A percentile compares a stretch with the other conserved stretches of the same genome.
phyloP scores from a whole-genome alignment of 495 filamentous ascomycete genomes.

The Talaromyces borbonicus region DNA sequence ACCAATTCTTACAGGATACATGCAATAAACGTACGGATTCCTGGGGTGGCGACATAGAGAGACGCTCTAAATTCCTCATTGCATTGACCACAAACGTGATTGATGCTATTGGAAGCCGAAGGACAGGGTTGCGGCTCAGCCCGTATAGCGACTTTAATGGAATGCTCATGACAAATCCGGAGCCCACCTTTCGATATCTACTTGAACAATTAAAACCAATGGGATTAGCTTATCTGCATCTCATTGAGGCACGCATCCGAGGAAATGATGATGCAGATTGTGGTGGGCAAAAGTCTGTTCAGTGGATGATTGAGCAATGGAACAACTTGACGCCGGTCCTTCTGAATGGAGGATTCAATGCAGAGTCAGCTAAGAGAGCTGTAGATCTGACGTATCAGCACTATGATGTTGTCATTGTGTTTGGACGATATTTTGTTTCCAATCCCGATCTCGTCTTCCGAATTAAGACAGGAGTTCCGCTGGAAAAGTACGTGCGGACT shows the following conservation, averaged over 20 bases:
- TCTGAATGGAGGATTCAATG: slow-evolving; percentile 47
- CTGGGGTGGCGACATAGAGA: slow-evolving; percentile 64
- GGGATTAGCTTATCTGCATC: slow-evolving; percentile 53
- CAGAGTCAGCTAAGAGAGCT: slow-evolving; percentile 34
- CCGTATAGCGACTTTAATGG: slow-evolving; percentile 58
- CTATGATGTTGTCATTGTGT: slow-evolving; percentile 33
- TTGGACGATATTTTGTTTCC: slow-evolving; percentile 57
- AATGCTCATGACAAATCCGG: slow-evolving; percentile 55
- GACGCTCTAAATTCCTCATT: slow-evolving; percentile 53
- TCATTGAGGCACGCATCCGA: slow-evolving; percentile 39
- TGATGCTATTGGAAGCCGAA: slow-evolving; percentile 52
- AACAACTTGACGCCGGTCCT: slow-evolving; percentile 35
- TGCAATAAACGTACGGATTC: slow-evolving; percentile 53
- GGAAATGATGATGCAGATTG: slow-evolving; percentile 24
- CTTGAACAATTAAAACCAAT: slow-evolving; percentile 30
- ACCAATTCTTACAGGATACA: slow-evolving; percentile 60
- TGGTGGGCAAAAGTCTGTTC: slow-evolving; percentile 26
- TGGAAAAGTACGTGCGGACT: slow-evolving; percentile 45
- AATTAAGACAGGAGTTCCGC: slow-evolving; percentile 43
- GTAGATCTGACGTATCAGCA: slow-evolving; percentile 44
- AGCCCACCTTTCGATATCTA: slow-evolving; percentile 53
- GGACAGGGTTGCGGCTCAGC: slow-evolving; percentile 51
- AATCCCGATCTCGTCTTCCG: slow-evolving; percentile 64
- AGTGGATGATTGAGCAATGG: neutral
- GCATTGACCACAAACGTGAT: slow-evolving; percentile 54